Conservation (phyloP, 1,284 basidiomycete genomes). For the Ustilago crameri region DNA sequence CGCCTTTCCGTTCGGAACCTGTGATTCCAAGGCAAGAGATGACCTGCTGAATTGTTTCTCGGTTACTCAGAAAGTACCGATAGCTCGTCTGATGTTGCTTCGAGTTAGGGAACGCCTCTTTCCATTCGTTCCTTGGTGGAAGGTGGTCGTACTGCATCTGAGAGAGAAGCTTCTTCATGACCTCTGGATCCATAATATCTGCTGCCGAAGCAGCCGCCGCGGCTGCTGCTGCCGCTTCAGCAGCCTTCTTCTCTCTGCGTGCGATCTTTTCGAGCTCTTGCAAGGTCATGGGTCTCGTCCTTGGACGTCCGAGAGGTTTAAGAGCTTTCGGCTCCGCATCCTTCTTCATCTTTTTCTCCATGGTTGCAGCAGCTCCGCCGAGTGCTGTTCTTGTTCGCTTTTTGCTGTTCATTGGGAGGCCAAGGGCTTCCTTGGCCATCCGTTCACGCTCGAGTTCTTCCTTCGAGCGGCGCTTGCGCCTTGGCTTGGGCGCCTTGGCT, state of each 20-base stretch:
- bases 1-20: constrained; percentile 25
- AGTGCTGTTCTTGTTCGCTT: constrained; percentile 16
- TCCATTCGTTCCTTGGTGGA: constrained; percentile 49
- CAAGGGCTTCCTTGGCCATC: constrained; percentile 20
- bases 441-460: constrained; percentile 21
- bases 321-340: too few species aligned
- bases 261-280: neutral
- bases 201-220: constrained; percentile 1
- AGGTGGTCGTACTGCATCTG: constrained; percentile 47
- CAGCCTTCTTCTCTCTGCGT: constrained; percentile 4
- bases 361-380: neutral
- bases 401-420: constrained; percentile 16
- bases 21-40: constrained; percentile 44
- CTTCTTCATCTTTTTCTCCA: neutral
- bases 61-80: constrained; percentile 60
- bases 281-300: neutral
- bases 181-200: constrained; percentile 4
- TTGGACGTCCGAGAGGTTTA: constrained; percentile 10
- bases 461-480: constrained; percentile 18
- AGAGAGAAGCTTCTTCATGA: constrained; percentile 12
- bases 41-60: constrained; percentile 40
- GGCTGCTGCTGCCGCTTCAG: neutral
- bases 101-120: constrained; percentile 28
- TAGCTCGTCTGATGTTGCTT: constrained; percentile 35
- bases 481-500: constrained; percentile 3